Percentiles rank a stretch among this genome's conserved stretches.
Evolutionary conservation across 306 rosid genomes (phyloP).

Genomic region (Dalbergia cochinchinensis): DNA sequence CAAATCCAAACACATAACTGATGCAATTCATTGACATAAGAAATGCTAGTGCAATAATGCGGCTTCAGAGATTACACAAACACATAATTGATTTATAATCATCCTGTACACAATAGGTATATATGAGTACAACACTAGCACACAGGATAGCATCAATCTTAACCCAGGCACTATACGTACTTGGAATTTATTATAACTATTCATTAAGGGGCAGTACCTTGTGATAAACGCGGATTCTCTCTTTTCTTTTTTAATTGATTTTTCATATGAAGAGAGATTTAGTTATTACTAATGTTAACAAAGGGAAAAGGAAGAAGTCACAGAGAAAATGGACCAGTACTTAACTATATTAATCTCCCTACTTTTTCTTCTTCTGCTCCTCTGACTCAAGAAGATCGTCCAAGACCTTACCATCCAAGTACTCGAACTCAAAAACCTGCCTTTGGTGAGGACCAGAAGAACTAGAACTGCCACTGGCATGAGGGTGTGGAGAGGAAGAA

Average conservation of each 20-base stretch:
- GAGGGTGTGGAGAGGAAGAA: constrained; percentile 5
- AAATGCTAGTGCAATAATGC: constrained; percentile 1
- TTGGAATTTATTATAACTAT: constrained; percentile 26
- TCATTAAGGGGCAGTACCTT: not conserved
- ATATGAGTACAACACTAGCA: not conserved
- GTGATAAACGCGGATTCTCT: not conserved
- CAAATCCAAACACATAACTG: not conserved
- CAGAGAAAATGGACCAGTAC: not conserved
- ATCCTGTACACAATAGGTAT: not conserved
- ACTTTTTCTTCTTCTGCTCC: constrained; percentile 56
- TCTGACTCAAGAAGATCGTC: constrained; percentile 79
- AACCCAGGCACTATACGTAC: not conserved
- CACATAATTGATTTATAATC: not conserved
- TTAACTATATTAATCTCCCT: not conserved
- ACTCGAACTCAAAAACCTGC: constrained; percentile 76
- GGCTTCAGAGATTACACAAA: not conserved
- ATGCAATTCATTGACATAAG: not conserved
- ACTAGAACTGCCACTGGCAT: constrained; percentile 44
- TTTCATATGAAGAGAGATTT: not conserved
- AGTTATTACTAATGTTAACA: not conserved
- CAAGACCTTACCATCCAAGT: constrained; percentile 72
- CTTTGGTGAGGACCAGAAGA: constrained; percentile 40
- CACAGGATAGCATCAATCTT: constrained; percentile 1
- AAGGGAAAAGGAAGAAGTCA: not conserved
- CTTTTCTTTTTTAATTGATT: not conserved